These are phyloP conservation scores for Penicillium angulare DNA, from an alignment of 495 filamentous ascomycete species.

Conservation along the genomic window DNA sequence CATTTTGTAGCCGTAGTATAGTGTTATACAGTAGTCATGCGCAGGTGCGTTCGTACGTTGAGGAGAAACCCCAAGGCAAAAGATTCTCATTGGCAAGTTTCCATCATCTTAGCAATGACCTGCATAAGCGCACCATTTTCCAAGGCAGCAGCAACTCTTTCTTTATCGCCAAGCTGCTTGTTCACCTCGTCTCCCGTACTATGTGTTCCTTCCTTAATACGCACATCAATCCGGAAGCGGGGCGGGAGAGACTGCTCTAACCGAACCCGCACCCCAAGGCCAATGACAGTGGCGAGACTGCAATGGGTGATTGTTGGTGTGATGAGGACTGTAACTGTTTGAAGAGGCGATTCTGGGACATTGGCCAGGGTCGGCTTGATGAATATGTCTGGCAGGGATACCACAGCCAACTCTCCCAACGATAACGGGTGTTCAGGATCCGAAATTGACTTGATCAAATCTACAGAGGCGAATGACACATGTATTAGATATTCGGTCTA, in stretches of 20 bases:
- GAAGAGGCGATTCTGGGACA: slow-evolving; percentile 42
- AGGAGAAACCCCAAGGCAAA: not conserved
- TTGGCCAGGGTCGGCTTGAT: slow-evolving; percentile 63
- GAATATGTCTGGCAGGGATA: slow-evolving; percentile 87
- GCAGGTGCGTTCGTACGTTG: too few relatives aligned
- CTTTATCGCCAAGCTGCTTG: slow-evolving; percentile 95
- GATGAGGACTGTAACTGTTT: slow-evolving; percentile 59
- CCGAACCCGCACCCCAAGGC: slow-evolving; percentile 85
- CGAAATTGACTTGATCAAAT: slow-evolving; percentile 88
- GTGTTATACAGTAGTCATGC: too few relatives aligned
- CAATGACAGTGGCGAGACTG: slow-evolving; percentile 93
- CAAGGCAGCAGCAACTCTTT: slow-evolving; percentile 88
- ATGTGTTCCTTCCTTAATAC: slow-evolving; percentile 95
- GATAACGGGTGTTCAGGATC: slow-evolving; percentile 96
- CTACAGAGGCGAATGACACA: slow-evolving; percentile 42
- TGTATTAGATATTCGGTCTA: too few relatives aligned
- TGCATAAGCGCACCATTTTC: slow-evolving; percentile 90
- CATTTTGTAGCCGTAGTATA: too few relatives aligned
- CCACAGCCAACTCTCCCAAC: slow-evolving; percentile 86
- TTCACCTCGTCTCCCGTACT: slow-evolving; percentile 91
- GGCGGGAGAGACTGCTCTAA: slow-evolving; percentile 88
- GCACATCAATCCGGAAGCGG: slow-evolving; percentile 88
- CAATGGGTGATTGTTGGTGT: slow-evolving; percentile 99
- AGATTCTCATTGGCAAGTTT: slow-evolving; percentile 60
- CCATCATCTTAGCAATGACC: slow-evolving; percentile 89